These are phyloP conservation scores for Elaeis guineensis DNA, from an alignment of 176 grass and related monocot species.

Conservation along the genomic window DNA sequence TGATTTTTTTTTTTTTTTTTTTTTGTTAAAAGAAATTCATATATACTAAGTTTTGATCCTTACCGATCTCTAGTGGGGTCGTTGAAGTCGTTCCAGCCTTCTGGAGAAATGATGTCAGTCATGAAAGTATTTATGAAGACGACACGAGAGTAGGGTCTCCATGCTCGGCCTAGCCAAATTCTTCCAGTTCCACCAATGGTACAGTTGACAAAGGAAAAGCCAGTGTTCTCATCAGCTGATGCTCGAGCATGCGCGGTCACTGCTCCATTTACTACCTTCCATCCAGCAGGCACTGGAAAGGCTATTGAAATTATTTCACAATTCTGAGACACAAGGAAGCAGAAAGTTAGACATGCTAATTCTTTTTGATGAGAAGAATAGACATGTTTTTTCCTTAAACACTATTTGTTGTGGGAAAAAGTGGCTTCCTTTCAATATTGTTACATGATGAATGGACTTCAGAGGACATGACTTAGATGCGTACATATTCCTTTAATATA, in stretches of 20 bases:
- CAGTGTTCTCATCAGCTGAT: conserved; percentile 49
- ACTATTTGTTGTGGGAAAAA: no score
- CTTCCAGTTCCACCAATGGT: conserved; percentile 54
- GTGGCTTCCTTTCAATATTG: no score
- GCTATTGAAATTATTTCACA: conserved; percentile 77
- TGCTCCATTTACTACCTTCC: conserved; percentile 45
- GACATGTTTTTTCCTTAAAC: no score
- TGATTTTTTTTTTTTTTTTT: no score
- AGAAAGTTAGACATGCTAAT: no score
- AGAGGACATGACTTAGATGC: no score
- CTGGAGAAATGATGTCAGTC: conserved; percentile 56
- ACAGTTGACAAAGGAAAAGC: conserved; percentile 64
- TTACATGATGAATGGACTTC: no score
- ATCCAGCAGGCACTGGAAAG: conserved; percentile 47
- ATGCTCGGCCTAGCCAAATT: conserved; percentile 78
- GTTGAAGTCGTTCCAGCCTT: conserved; percentile 86
- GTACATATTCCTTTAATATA: no score
- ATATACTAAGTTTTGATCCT: background rate
- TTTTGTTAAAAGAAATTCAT: no score
- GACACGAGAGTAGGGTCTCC: conserved; percentile 59
- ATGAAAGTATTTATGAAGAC: conserved; percentile 66
- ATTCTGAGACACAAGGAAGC: conserved; percentile 25
- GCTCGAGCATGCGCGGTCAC: conserved; percentile 51
- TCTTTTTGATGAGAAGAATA: no score
- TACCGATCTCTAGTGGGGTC: conserved; percentile 75